phyloP scores from a whole-genome alignment of 2,329 filamentous ascomycete genomes.

The Exophiala dermatitidis region DNA sequence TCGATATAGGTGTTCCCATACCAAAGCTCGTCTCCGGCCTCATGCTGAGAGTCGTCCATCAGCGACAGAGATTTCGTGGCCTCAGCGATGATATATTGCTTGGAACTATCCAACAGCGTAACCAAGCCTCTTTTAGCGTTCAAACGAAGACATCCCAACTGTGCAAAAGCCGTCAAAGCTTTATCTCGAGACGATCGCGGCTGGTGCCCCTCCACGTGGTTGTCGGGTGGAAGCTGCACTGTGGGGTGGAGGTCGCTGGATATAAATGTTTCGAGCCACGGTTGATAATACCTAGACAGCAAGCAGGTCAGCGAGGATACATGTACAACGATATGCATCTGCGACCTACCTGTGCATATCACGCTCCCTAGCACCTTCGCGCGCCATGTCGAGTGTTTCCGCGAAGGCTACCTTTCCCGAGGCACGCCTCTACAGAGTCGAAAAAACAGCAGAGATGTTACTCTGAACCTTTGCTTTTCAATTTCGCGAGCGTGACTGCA shows the following conservation, averaged over 20 bases:
- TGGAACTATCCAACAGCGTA: constrained; percentile 45
- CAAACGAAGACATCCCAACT: constrained; percentile 43
- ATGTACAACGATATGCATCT: too few species aligned
- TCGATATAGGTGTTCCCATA: constrained; percentile 31
- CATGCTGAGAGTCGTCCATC: constrained; percentile 27
- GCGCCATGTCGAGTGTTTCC: constrained; percentile 11
- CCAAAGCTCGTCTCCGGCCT: constrained; percentile 28
- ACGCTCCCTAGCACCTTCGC: constrained; percentile 21
- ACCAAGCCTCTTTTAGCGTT: constrained; percentile 41
- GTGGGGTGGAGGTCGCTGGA: constrained; percentile 22
- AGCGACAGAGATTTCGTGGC: constrained; percentile 41
- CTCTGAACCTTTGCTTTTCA: too few species aligned
- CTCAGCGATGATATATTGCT: constrained; percentile 48
- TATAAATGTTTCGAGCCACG: constrained; percentile 26
- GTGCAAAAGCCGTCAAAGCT: constrained; percentile 45
- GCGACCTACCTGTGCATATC: constrained; percentile 20
- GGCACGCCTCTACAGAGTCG: not conserved
- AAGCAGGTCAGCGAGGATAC: not conserved
- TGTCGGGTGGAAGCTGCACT: constrained; percentile 7
- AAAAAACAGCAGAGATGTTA: too few species aligned
- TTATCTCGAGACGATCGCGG: constrained; percentile 31
- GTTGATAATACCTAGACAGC: constrained; percentile 17
- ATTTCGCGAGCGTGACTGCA: too few species aligned
- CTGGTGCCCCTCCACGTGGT: constrained; percentile 10
- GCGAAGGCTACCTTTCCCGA: not conserved